Evolutionary conservation across 306 rosid species (phyloP), one percentile per base, ranked within the genome.

Genomic region (Malus orientalis): DNA sequence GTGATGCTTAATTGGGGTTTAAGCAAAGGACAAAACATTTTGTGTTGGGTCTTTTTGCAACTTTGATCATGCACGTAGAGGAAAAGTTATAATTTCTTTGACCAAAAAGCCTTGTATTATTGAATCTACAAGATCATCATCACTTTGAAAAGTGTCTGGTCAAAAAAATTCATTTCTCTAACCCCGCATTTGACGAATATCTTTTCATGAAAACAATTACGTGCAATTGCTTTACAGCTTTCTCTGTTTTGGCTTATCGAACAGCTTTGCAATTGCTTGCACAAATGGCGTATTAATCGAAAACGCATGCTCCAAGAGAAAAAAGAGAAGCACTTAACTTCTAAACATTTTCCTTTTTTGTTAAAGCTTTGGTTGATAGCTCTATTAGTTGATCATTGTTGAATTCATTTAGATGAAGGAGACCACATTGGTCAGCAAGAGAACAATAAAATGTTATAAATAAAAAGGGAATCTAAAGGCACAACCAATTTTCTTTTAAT

Each of bases 61-160:
- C 69, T 76, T 78, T 70, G 51, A 72, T 74, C 69, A 62, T 22
- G 29, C 47, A 49, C 79, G 66, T 65, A 63, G 42, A 67, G 10
- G 6, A 45, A 77, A 79, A 84, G 74, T 69, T 61, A 49, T 47
- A 53, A 67, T 57, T 61, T 60, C 33, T 69, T 81, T 73, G 84
- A 70, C 79, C 71, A 10, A 57, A 77, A 82, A 74, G 82, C 74
- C 23, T 59, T 67, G 10, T 61, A 69, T 77, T 57, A 74, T 53
- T 69, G 69, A 70, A 54, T 58, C 74, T 64, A 25, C 33, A 32
- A 71, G 33, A 33, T 29, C 20, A 30, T 63, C 42, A 19, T 57
- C 76, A 58, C 58, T 53, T 53, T 73, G 77, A 76, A 86, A 84
- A 82, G 75, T 76, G 27, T 80, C 44, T 15, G 68, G 87, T 86